phyloP scores from a whole-genome alignment of 1,284 basidiomycete genomes.

The Ceratobasidium sp. region DNA sequence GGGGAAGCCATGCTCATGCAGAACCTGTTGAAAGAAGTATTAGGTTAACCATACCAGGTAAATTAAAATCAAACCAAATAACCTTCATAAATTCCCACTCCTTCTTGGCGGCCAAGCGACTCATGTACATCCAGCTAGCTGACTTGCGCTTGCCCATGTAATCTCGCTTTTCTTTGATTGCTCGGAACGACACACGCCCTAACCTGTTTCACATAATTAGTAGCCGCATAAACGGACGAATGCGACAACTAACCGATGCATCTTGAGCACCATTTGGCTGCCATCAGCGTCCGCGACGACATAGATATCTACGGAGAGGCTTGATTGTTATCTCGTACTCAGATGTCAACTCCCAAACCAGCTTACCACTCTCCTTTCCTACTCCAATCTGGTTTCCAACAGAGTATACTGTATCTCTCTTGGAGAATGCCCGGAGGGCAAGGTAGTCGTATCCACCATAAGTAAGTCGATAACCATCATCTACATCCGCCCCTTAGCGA shows the following conservation, averaged over 20 bases:
- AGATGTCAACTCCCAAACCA: neutral
- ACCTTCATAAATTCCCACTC: constrained; percentile 99
- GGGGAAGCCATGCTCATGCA: constrained; percentile 94
- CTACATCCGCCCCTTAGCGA: constrained; percentile 57
- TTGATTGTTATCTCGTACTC: neutral
- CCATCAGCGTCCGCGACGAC: constrained; percentile 88
- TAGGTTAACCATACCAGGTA: neutral
- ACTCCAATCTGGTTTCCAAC: constrained; percentile 99
- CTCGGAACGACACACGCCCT: constrained; percentile 94
- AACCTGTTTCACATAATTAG: constrained; percentile 64
- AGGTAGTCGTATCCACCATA: constrained; percentile 98
- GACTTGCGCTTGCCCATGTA: constrained; percentile 96
- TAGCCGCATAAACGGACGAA: constrained; percentile 1
- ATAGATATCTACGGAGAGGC: constrained; percentile 82
- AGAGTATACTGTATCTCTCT: constrained; percentile 84
- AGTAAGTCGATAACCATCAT: constrained; percentile 96
- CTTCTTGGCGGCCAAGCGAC: constrained; percentile 92
- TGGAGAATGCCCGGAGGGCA: constrained; percentile 91
- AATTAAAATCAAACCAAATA: neutral
- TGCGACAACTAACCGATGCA: constrained; percentile 75
- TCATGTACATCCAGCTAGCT: constrained; percentile 99
- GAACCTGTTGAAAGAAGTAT: constrained; percentile 61
- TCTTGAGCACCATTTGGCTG: constrained; percentile 88
- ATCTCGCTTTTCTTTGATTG: constrained; percentile 97
- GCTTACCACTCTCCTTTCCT: constrained; percentile 92